phyloP scores from a whole-genome alignment of 352 stramenopile genomes.

The Phytophthora podocarpi region DNA sequence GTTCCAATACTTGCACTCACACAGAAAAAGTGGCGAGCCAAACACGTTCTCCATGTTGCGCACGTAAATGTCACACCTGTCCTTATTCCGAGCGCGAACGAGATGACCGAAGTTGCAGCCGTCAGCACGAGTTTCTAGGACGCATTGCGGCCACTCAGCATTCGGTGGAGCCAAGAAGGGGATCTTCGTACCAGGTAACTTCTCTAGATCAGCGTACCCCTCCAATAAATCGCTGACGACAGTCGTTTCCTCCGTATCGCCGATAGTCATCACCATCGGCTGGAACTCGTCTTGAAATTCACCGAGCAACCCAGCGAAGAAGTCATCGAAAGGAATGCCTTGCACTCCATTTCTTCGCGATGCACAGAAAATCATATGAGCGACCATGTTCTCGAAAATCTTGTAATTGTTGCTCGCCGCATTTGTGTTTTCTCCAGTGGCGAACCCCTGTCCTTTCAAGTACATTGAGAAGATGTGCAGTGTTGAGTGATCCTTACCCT shows the following conservation, averaged over 20 bases:
- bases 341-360: slow-evolving; percentile 1
- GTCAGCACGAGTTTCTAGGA: neutral
- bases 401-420: neutral
- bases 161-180: slow-evolving; percentile 17
- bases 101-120: slow-evolving; percentile 21
- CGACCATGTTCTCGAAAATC: neutral
- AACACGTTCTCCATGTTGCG: neutral
- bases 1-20: slow-evolving; percentile 19
- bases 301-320: neutral
- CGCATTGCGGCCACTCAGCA: slow-evolving; percentile 7
- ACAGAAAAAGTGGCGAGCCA: neutral
- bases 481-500: neutral
- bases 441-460: neutral
- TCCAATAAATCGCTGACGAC: neutral
- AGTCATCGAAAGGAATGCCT: neutral
- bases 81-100: neutral
- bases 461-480: neutral
- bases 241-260: neutral
- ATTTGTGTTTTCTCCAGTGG: neutral
- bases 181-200: neutral
- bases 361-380: slow-evolving; percentile 1
- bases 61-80: neutral
- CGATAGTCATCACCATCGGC: neutral
- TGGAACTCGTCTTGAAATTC: slow-evolving; percentile 1
- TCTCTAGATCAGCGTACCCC: neutral